These are phyloP conservation scores for Spathaspora gorwiae DNA, from an alignment of 805 yeast genomes.

Conservation along the genomic window DNA sequence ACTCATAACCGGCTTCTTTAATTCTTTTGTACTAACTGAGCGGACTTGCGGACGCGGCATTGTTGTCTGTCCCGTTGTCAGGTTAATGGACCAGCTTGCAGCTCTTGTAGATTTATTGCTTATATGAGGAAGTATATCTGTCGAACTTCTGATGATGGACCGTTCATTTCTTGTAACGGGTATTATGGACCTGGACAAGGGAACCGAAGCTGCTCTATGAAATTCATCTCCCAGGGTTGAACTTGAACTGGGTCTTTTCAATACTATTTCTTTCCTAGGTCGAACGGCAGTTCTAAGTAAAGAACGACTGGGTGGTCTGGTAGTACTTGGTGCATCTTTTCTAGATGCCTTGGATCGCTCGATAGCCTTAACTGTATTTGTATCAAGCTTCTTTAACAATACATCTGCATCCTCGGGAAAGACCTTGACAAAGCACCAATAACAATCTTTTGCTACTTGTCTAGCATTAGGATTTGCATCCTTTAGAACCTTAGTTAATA, in stretches of 20 bases:
- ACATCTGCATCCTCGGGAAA: constrained; percentile 51
- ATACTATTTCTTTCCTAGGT: background rate
- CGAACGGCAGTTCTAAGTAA: background rate
- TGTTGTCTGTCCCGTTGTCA: background rate
- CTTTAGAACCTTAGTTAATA: constrained; percentile 55
- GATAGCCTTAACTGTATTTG: constrained; percentile 51
- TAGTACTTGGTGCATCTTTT: background rate
- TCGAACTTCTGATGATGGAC: background rate
- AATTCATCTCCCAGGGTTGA: background rate
- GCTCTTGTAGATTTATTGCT: background rate
- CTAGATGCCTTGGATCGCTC: constrained; percentile 51
- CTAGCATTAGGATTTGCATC: constrained; percentile 83
- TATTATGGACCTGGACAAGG: background rate
- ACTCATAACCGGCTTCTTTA: background rate
- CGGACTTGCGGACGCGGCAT: background rate
- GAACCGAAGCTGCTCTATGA: background rate
- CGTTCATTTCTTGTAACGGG: background rate
- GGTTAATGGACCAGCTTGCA: background rate
- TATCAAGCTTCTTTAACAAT: constrained; percentile 37
- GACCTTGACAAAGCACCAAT: constrained; percentile 59
- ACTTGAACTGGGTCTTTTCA: background rate
- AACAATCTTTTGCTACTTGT: constrained; percentile 66
- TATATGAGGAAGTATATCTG: background rate
- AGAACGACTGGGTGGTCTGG: background rate
- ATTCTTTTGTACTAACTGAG: background rate